These are phyloP conservation scores for Edaphochlamys debaryana DNA, from an alignment of 139 green algal genomes.

Conservation along the genomic window DNA sequence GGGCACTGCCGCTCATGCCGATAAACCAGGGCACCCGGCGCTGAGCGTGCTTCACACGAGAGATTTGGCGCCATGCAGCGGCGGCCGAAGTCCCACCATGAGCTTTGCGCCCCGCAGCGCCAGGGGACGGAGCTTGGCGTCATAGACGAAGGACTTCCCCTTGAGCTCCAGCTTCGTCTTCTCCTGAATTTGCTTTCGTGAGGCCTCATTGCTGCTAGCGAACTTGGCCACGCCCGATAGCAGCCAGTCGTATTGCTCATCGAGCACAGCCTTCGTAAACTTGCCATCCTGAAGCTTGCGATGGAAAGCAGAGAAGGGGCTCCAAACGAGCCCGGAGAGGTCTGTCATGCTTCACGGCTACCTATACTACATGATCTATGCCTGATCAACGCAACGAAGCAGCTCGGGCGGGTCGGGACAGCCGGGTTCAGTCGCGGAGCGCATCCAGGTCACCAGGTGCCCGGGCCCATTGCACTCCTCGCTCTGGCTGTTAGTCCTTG, in stretches of 20 bases:
- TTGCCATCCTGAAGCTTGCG: slow-evolving; percentile 31
- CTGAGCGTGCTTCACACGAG: no score
- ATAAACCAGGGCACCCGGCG: background rate
- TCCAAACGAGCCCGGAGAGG: slow-evolving; percentile 50
- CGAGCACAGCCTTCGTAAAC: background rate
- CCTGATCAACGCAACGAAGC: no score
- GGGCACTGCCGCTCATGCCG: background rate
- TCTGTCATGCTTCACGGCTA: background rate
- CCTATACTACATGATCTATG: background rate
- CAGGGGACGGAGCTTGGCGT: slow-evolving; percentile 26
- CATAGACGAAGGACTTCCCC: slow-evolving; percentile 46
- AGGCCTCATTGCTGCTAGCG: slow-evolving; percentile 27
- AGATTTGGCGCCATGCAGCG: slow-evolving; percentile 4
- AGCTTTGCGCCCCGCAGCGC: slow-evolving; percentile 35
- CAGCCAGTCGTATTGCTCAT: slow-evolving; percentile 56
- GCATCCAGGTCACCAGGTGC: no score
- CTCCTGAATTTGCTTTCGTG: slow-evolving; percentile 39
- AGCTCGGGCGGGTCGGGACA: no score
- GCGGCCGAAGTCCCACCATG: slow-evolving; percentile 57
- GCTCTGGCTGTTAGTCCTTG: no score
- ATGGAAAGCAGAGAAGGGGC: slow-evolving; percentile 16
- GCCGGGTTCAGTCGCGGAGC: no score
- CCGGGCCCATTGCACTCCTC: no score
- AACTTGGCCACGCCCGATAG: slow-evolving; percentile 27
- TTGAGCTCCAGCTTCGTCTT: slow-evolving; percentile 16